Evolutionary conservation across 2,329 filamentous ascomycete species (phyloP).

Genomic region (Ophiocordyceps camponoti-leonardi): DNA sequence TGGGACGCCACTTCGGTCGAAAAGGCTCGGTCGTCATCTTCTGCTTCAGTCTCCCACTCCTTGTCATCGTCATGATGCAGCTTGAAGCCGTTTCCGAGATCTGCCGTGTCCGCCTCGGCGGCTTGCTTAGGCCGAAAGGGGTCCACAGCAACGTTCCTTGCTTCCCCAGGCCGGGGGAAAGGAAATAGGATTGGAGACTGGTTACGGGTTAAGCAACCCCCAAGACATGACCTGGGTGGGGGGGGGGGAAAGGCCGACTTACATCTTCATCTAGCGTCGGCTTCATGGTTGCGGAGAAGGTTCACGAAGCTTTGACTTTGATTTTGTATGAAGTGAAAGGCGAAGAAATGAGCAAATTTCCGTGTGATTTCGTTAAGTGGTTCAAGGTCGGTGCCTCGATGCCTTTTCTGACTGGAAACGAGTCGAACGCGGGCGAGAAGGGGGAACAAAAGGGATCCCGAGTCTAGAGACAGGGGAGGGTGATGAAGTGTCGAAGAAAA

Average conservation of each 20-base stretch:
- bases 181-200: background rate
- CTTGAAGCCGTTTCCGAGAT: background rate
- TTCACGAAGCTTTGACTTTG: background rate
- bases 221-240: background rate
- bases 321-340: background rate
- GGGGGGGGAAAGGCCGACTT: background rate
- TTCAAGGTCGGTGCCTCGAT: background rate
- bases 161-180: background rate
- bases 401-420: background rate
- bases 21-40: conserved; percentile 8
- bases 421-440: background rate
- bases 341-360: background rate
- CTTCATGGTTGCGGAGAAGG: background rate
- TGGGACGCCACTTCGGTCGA: background rate
- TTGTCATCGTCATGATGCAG: conserved; percentile 5
- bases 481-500: background rate
- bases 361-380: background rate
- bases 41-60: conserved; percentile 14
- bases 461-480: background rate
- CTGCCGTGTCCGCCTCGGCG: background rate
- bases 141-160: background rate
- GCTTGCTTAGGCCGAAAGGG: background rate
- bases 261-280: background rate
- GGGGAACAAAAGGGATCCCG: background rate
- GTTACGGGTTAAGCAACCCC: background rate